Percentiles rank a stretch among this genome's conserved stretches.
These are phyloP conservation scores for Hyphochytrium catenoides DNA, from an alignment of 352 stramenopile species.

Conservation along the genomic window DNA sequence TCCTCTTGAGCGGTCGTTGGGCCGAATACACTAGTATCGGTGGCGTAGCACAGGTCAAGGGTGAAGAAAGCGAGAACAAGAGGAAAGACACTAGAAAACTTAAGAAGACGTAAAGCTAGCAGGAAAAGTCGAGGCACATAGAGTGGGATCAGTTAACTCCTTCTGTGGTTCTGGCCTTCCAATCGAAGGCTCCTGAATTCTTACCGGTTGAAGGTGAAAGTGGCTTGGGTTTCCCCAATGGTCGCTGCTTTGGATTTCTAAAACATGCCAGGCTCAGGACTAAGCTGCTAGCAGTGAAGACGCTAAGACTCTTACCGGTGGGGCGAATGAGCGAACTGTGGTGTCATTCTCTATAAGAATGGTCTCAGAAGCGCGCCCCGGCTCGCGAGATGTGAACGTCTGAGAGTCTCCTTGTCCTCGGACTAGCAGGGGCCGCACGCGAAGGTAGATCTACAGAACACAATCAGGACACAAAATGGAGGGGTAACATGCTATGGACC, in stretches of 20 bases:
- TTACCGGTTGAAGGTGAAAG: too few species aligned
- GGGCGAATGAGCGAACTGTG: not conserved
- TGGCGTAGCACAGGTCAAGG: too few species aligned
- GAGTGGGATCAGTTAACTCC: too few species aligned
- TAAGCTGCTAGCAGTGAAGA: not conserved
- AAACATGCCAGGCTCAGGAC: too few species aligned
- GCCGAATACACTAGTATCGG: slow-evolving; percentile 56
- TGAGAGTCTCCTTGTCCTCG: not conserved
- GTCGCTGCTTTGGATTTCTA: too few species aligned
- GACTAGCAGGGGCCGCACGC: slow-evolving; percentile 5
- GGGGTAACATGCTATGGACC: too few species aligned
- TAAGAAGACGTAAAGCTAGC: slow-evolving; percentile 37
- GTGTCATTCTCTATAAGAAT: slow-evolving; percentile 30
- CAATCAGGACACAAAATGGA: too few species aligned
- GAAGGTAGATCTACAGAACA: slow-evolving; percentile 7
- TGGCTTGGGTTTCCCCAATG: too few species aligned
- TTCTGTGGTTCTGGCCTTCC: too few species aligned
- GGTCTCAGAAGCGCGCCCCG: slow-evolving; percentile 18
- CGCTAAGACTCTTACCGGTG: slow-evolving; percentile 8
- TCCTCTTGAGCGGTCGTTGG: slow-evolving; percentile 47
- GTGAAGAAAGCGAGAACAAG: too few species aligned
- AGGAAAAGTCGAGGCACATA: too few species aligned
- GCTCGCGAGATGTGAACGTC: not conserved
- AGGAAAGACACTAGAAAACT: slow-evolving; percentile 44
- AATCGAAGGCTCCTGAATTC: too few species aligned